Percentiles rank a stretch among this genome's conserved stretches.
These are phyloP conservation scores for Penicillium frequentans DNA, from an alignment of 2,329 filamentous ascomycete genomes.

Conservation along the genomic window DNA sequence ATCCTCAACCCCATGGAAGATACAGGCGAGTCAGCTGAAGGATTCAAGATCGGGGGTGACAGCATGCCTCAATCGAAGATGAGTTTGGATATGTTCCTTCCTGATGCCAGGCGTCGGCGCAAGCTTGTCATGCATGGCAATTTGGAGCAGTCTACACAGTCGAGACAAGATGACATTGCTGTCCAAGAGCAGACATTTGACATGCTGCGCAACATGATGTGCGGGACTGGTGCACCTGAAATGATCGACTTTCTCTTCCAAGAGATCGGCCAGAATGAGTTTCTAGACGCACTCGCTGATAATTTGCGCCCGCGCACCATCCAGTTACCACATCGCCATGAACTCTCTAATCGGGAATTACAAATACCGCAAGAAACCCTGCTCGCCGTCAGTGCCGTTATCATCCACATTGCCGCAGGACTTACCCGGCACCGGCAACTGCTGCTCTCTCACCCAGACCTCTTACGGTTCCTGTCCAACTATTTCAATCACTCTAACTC, in stretches of 20 bases:
- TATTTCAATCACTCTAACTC: constrained; percentile 72
- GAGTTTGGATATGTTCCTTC: constrained; percentile 38
- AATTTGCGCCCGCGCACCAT: constrained; percentile 64
- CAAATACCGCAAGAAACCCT: constrained; percentile 63
- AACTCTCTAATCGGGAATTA: constrained; percentile 29
- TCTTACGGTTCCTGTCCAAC: constrained; percentile 70
- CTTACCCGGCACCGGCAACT: constrained; percentile 74
- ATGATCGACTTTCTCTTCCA: constrained; percentile 86
- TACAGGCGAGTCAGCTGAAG: constrained; percentile 29
- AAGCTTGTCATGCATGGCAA: constrained; percentile 61
- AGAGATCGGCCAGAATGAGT: constrained; percentile 70
- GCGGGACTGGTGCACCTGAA: constrained; percentile 58
- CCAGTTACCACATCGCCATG: constrained; percentile 32
- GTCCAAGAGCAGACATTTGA: constrained; percentile 91
- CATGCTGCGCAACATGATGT: constrained; percentile 86
- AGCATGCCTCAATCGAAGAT: constrained; percentile 43
- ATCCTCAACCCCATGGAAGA: constrained; percentile 55
- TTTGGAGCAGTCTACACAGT: constrained; percentile 65
- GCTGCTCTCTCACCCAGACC: constrained; percentile 71
- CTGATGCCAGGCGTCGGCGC: constrained; percentile 41
- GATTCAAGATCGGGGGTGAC: constrained; percentile 36
- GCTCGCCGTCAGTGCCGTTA: constrained; percentile 73
- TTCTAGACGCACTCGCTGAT: constrained; percentile 77
- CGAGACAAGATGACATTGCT: constrained; percentile 73
- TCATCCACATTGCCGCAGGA: constrained; percentile 86